Percentiles rank a stretch among this genome's conserved stretches.
phyloP scores from a whole-genome alignment of 2,329 filamentous ascomycete species.

The Macrophomina pseudophaseolina region DNA sequence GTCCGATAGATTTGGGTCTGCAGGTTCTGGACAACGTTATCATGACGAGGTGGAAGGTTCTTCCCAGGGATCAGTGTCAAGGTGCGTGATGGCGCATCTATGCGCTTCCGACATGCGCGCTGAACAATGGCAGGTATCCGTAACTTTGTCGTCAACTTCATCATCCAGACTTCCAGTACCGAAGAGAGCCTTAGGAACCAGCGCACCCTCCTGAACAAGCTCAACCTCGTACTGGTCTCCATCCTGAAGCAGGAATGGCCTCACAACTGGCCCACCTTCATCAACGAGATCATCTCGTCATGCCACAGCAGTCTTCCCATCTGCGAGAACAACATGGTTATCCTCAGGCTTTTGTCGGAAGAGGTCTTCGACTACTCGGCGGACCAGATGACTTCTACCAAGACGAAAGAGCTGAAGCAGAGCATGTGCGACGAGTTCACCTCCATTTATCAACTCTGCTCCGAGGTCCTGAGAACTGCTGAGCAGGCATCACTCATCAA shows the following conservation, averaged over 20 bases:
- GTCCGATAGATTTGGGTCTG: slow-evolving; percentile 75
- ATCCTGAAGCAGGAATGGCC: slow-evolving; percentile 99
- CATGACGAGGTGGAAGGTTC: slow-evolving; percentile 97
- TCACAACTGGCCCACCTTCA: slow-evolving; percentile 99
- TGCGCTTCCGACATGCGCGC: slow-evolving; percentile 3
- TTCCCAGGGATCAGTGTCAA: slow-evolving; percentile 94
- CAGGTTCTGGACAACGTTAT: slow-evolving; percentile 99
- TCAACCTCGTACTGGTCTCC: slow-evolving; percentile 95
- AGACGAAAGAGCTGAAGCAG: slow-evolving; percentile 94
- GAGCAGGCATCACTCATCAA: slow-evolving; percentile 88
- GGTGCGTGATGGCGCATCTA: slow-evolving; percentile 57
- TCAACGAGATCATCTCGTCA: slow-evolving; percentile 98
- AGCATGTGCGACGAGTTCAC: slow-evolving; percentile 99
- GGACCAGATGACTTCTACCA: slow-evolving; percentile 98
- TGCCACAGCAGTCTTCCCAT: slow-evolving; percentile 95
- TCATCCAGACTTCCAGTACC: slow-evolving; percentile 88
- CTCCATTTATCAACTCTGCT: slow-evolving; percentile 96
- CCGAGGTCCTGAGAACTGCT: slow-evolving; percentile 89
- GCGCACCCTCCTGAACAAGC: slow-evolving; percentile 93
- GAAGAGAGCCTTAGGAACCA: slow-evolving; percentile 86
- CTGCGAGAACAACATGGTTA: slow-evolving; percentile 99
- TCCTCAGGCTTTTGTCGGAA: slow-evolving; percentile 91
- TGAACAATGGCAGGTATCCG: slow-evolving; percentile 74
- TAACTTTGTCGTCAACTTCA: slow-evolving; percentile 99
- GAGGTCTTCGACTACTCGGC: slow-evolving; percentile 99